Evolutionary conservation across 768 basidiomycete genomes (phyloP).

Genomic region (Rubroboletus pulcherrimus): DNA sequence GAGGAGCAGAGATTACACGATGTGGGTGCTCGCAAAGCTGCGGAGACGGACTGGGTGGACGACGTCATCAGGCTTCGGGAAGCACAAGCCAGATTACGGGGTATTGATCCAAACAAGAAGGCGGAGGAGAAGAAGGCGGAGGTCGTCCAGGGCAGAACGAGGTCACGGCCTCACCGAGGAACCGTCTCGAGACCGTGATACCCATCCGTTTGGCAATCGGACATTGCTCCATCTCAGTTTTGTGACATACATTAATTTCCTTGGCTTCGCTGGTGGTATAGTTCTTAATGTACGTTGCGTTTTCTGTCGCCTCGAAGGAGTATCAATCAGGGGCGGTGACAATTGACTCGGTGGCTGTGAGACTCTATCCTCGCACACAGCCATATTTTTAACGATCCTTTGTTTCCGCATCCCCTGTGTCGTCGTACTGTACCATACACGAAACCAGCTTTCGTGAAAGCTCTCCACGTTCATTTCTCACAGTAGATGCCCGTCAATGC

Average conservation of each 20-base stretch:
- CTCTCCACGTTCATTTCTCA: slow-evolving; percentile 22
- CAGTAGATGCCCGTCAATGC: slow-evolving; percentile 49
- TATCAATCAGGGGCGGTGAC: slow-evolving; percentile 1
- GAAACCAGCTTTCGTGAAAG: slow-evolving; percentile 16
- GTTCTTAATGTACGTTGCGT: neutral
- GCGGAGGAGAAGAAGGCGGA: slow-evolving; percentile 23
- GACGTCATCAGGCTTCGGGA: slow-evolving; percentile 47
- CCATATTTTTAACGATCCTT: neutral
- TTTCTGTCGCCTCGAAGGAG: neutral
- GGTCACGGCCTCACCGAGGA: slow-evolving; percentile 25
- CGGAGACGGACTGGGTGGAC: slow-evolving; percentile 66
- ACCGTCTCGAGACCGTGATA: slow-evolving; percentile 21
- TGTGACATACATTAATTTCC: neutral
- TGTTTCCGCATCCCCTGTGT: neutral
- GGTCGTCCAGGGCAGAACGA: slow-evolving; percentile 23
- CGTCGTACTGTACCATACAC: slow-evolving; percentile 7
- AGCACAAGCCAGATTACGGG: slow-evolving; percentile 38
- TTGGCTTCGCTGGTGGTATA: neutral
- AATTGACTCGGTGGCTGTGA: slow-evolving; percentile 1
- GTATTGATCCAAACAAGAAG: slow-evolving; percentile 27
- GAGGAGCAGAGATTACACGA: slow-evolving; percentile 57
- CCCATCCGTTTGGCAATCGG: neutral
- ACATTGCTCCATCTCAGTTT: slow-evolving; percentile 10
- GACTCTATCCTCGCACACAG: neutral
- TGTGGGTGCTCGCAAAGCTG: slow-evolving; percentile 43